These are phyloP conservation scores for Penicillium sp. DNA, from an alignment of 2,329 filamentous ascomycete species.

Conservation along the genomic window DNA sequence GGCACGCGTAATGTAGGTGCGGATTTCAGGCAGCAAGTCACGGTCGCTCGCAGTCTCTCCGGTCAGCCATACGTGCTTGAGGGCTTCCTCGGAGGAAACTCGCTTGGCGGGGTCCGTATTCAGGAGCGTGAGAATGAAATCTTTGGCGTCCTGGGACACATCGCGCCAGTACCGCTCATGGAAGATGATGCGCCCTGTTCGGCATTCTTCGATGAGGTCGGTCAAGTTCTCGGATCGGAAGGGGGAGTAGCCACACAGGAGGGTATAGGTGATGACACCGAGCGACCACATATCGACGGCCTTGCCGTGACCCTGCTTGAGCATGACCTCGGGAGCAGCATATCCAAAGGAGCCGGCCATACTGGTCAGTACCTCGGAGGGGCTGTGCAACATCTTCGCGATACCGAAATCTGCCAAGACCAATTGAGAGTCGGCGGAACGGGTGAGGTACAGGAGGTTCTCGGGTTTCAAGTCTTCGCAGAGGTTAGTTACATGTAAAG, in stretches of 20 bases:
- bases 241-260: constrained; percentile 96
- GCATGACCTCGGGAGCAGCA: constrained; percentile 96
- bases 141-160: constrained; percentile 90
- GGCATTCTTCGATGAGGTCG: constrained; percentile 94
- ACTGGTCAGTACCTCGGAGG: constrained; percentile 88
- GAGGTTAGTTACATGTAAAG: constrained; percentile 6
- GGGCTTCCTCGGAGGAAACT: constrained; percentile 74
- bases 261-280: constrained; percentile 96
- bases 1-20: constrained; percentile 86
- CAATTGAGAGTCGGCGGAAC: constrained; percentile 73
- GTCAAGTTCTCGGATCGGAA: constrained; percentile 93
- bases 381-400: constrained; percentile 92
- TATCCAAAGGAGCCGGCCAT: constrained; percentile 99
- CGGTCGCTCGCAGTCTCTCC: constrained; percentile 91
- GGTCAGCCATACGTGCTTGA: constrained; percentile 84
- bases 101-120: constrained; percentile 75
- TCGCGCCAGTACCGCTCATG: constrained; percentile 99
- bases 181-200: constrained; percentile 79
- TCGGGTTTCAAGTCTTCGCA: constrained; percentile 88
- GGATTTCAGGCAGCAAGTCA: constrained; percentile 96
- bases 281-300: constrained; percentile 99
- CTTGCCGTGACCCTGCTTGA: constrained; percentile 95
- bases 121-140: constrained; percentile 82
- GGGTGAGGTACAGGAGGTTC: constrained; percentile 90
- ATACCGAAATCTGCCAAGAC: constrained; percentile 98